Percentiles rank a stretch among this genome's conserved stretches.
phyloP scores from a whole-genome alignment of 768 basidiomycete genomes.

The Tylopilus felleus region DNA sequence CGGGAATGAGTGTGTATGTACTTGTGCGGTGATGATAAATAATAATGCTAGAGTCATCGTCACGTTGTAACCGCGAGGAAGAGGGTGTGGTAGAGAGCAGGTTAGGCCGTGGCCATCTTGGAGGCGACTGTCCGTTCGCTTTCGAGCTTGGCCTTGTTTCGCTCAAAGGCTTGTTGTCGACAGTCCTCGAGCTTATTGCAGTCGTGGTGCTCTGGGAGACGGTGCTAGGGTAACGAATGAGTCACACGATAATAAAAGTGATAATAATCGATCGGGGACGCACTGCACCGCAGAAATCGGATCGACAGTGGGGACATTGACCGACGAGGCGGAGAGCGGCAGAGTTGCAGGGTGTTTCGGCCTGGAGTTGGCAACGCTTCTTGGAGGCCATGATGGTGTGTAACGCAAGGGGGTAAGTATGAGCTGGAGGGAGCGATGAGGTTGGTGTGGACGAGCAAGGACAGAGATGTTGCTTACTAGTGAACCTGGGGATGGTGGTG shows the following conservation, averaged over 20 bases:
- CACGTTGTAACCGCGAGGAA: constrained; percentile 19
- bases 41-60: constrained; percentile 22
- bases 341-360: constrained; percentile 57
- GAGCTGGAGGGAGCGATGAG: constrained; percentile 1
- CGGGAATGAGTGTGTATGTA: constrained; percentile 9
- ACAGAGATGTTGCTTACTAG: not conserved
- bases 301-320: constrained; percentile 76
- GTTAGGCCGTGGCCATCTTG: constrained; percentile 80
- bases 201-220: constrained; percentile 84
- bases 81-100: not conserved
- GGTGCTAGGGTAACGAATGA: constrained; percentile 53
- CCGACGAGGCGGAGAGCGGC: constrained; percentile 83
- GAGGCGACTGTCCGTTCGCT: constrained; percentile 82
- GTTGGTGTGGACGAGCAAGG: not conserved
- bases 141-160: constrained; percentile 85
- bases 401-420: not conserved
- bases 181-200: constrained; percentile 84
- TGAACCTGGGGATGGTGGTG: not conserved
- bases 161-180: constrained; percentile 81
- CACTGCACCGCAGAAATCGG: constrained; percentile 75
- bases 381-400: constrained; percentile 62
- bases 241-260: constrained; percentile 5
- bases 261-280: constrained; percentile 29
- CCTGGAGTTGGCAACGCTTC: constrained; percentile 79
- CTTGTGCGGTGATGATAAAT: constrained; percentile 26